phyloP scores from a whole-genome alignment of 2,329 filamentous ascomycete genomes.

The Dothideomycetes sp. region DNA sequence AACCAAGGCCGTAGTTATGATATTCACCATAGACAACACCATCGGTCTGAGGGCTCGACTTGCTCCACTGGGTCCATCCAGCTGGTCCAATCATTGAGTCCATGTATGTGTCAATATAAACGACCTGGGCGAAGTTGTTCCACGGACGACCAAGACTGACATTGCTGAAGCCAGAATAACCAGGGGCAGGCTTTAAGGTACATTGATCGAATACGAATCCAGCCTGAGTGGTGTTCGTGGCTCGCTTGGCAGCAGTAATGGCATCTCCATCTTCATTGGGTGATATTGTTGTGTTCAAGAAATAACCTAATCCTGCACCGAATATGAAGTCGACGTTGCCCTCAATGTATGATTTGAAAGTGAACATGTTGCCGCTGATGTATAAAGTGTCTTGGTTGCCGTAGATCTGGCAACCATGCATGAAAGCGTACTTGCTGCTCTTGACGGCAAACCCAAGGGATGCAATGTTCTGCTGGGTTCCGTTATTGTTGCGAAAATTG shows the following conservation, averaged over 20 bases:
- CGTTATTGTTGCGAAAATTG: slow-evolving; percentile 29
- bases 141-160: slow-evolving; percentile 15
- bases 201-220: slow-evolving; percentile 29
- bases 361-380: slow-evolving; percentile 28
- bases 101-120: slow-evolving; percentile 14
- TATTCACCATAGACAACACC: slow-evolving; percentile 24
- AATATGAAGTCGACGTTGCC: too few species aligned
- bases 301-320: slow-evolving; percentile 34
- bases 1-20: slow-evolving; percentile 26
- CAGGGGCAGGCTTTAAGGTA: slow-evolving; percentile 19
- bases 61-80: slow-evolving; percentile 22
- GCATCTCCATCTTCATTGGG: slow-evolving; percentile 25
- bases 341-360: slow-evolving; percentile 29
- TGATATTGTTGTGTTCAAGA: slow-evolving; percentile 27
- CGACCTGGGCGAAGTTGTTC: slow-evolving; percentile 14
- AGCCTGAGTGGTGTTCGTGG: slow-evolving; percentile 25
- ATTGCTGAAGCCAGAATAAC: slow-evolving; percentile 18
- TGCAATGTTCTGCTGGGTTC: slow-evolving; percentile 26
- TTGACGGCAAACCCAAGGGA: slow-evolving; percentile 30
- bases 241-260: slow-evolving; percentile 29
- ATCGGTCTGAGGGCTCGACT: slow-evolving; percentile 16
- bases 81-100: slow-evolving; percentile 12
- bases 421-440: slow-evolving; percentile 29
- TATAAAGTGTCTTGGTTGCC: slow-evolving; percentile 29
- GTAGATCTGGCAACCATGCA: slow-evolving; percentile 26